These are phyloP conservation scores for Acrocalymma vagum DNA, from an alignment of 2,329 filamentous ascomycete genomes.

Conservation along the genomic window DNA sequence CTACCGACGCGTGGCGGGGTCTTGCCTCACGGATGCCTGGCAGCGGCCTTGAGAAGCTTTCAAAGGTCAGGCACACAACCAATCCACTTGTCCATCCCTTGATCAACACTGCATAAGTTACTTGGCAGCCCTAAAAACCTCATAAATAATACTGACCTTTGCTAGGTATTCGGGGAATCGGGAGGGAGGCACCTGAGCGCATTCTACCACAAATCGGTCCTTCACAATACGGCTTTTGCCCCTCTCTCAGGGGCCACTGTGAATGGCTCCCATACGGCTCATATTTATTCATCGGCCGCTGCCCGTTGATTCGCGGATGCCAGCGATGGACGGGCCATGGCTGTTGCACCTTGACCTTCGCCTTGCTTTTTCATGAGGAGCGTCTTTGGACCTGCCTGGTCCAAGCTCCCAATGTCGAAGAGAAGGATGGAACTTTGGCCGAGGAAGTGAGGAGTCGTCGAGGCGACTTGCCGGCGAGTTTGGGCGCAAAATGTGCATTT, in stretches of 20 bases:
- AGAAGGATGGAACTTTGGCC: conserved; percentile 29
- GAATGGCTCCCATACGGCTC: conserved; percentile 27
- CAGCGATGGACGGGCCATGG: conserved; percentile 34
- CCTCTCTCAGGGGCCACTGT: conserved; percentile 38
- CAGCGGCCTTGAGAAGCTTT: too few species aligned
- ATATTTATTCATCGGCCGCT: conserved; percentile 15
- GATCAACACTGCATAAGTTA: too few species aligned
- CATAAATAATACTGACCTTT: too few species aligned
- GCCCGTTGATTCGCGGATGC: conserved; percentile 33
- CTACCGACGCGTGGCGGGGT: too few species aligned
- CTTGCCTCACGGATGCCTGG: too few species aligned
- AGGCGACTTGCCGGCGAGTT: conserved; percentile 8
- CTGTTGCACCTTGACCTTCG: conserved; percentile 34
- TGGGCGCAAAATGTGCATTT: conserved; percentile 9
- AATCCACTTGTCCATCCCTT: too few species aligned
- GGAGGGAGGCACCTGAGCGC: too few species aligned
- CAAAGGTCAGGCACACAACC: too few species aligned
- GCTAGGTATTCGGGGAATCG: too few species aligned
- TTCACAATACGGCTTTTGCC: conserved; percentile 24
- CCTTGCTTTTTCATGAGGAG: conserved; percentile 31
- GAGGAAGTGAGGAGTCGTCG: conserved; percentile 27
- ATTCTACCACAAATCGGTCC: too few species aligned
- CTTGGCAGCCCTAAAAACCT: too few species aligned
- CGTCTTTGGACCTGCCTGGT: conserved; percentile 29
- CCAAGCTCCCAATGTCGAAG: conserved; percentile 31